Percentiles rank a stretch among this genome's conserved stretches.
Conservation (phyloP, 352 stramenopile species). For the Discostella stelligera region DNA sequence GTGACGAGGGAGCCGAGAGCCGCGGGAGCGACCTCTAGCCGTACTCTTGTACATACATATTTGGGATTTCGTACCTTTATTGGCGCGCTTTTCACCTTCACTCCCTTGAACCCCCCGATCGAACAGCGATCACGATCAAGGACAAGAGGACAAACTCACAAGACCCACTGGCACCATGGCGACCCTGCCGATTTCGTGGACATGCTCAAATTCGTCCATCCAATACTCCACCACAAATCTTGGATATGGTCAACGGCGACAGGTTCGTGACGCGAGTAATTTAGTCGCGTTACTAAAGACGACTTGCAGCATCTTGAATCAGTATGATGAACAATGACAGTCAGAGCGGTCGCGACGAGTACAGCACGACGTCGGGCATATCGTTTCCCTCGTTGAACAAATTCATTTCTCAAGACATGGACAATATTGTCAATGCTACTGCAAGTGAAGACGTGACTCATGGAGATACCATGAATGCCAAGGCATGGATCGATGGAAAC, state of each 20-base stretch:
- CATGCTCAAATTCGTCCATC: neutral
- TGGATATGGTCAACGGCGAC: neutral
- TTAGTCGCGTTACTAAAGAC: neutral
- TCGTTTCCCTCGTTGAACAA: constrained; percentile 14
- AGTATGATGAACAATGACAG: neutral
- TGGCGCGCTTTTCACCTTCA: neutral
- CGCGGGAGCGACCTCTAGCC: neutral
- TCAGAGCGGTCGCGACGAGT: constrained; percentile 14
- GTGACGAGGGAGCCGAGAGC: neutral
- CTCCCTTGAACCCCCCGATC: neutral
- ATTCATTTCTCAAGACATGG: constrained; percentile 10
- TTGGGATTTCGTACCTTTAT: neutral
- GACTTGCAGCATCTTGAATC: neutral
- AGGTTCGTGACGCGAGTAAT: neutral
- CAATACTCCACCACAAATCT: neutral
- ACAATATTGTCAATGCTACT: constrained; percentile 8
- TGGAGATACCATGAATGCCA: neutral
- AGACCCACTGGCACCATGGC: neutral
- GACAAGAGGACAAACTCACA: neutral
- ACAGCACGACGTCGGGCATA: constrained; percentile 8
- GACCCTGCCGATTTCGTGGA: neutral
- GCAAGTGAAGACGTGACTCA: neutral
- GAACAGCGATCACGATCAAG: too few relatives aligned
- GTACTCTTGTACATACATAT: neutral
- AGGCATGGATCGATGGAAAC: neutral